phyloP scores from a whole-genome alignment of 805 yeast genomes.

The Cyberlindnera lachancei region DNA sequence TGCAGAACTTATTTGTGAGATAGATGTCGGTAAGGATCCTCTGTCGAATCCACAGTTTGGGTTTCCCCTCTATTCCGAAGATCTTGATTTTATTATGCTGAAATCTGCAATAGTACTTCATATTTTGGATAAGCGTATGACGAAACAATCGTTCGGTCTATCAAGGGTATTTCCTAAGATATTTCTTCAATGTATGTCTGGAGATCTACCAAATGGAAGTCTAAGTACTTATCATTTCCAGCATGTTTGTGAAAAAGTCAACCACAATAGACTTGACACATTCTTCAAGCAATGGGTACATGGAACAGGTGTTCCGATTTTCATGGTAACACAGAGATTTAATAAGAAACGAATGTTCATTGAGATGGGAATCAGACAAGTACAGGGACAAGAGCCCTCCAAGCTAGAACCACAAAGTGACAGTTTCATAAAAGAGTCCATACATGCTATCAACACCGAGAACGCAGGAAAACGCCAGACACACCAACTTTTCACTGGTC shows the following conservation, averaged over 20 bases:
- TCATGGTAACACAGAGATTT: conserved; percentile 83
- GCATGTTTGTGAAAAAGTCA: conserved; percentile 90
- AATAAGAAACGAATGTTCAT: conserved; percentile 90
- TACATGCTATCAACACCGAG: conserved; percentile 8
- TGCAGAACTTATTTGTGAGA: conserved; percentile 59
- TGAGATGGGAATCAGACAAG: conserved; percentile 91
- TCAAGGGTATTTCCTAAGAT: conserved; percentile 87
- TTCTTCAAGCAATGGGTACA: conserved; percentile 93
- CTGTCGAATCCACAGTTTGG: conserved; percentile 62
- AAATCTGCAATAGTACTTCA: conserved; percentile 83
- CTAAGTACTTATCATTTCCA: conserved; percentile 81
- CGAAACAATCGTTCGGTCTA: conserved; percentile 87
- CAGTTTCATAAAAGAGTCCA: conserved; percentile 33
- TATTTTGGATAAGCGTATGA: conserved; percentile 86
- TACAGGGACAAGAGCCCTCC: conserved; percentile 57
- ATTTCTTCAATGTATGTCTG: conserved; percentile 91
- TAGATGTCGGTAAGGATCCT: conserved; percentile 76
- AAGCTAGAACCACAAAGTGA: conserved; percentile 27
- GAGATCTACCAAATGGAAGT: conserved; percentile 73
- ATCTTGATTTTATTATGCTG: conserved; percentile 59
- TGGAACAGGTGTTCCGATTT: conserved; percentile 83
- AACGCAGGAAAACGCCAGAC: neutral
- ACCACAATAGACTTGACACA: conserved; percentile 70
- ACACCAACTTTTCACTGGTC: conserved; percentile 63
- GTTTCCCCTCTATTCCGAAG: conserved; percentile 57